phyloP scores from a whole-genome alignment of 495 filamentous ascomycete species.

The Tuber aestivum region DNA sequence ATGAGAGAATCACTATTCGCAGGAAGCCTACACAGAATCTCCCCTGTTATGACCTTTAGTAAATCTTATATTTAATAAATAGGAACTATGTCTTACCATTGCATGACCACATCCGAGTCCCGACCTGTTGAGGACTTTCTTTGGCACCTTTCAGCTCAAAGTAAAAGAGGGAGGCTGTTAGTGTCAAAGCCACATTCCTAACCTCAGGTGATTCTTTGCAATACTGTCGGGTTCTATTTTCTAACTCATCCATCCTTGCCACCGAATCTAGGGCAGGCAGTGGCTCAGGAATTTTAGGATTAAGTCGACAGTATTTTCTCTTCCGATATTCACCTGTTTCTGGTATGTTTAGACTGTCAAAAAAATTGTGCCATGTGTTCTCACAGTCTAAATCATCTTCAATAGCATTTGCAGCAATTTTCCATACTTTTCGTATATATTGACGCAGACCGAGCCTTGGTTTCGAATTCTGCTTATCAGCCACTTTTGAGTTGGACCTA shows the following conservation, averaged over 20 bases:
- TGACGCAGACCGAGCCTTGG: neutral
- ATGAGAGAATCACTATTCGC: neutral
- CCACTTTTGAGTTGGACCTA: neutral
- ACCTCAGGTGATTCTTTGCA: slow-evolving; percentile 18
- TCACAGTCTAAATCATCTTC: slow-evolving; percentile 29
- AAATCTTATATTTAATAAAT: neutral
- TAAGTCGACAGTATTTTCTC: slow-evolving; percentile 34
- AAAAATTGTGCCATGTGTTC: slow-evolving; percentile 26
- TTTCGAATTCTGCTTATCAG: rapidly evolving
- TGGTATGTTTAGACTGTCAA: slow-evolving; percentile 20
- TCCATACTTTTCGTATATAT: slow-evolving; percentile 24
- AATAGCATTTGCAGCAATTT: slow-evolving; percentile 27
- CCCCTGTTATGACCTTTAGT: neutral
- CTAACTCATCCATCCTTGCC: slow-evolving; percentile 19
- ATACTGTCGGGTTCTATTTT: slow-evolving; percentile 21
- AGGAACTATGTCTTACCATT: neutral
- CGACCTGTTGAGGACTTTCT: neutral
- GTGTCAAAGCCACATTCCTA: slow-evolving; percentile 31
- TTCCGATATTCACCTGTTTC: slow-evolving; percentile 22
- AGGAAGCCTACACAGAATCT: neutral
- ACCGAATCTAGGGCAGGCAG: slow-evolving; percentile 42
- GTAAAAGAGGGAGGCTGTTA: slow-evolving; percentile 41
- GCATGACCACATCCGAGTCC: no score
- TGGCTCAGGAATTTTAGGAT: slow-evolving; percentile 29
- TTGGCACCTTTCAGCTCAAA: slow-evolving; percentile 22